Evolutionary conservation across 2,329 filamentous ascomycete species (phyloP).

Genomic region (Botryotinia narcissicola): DNA sequence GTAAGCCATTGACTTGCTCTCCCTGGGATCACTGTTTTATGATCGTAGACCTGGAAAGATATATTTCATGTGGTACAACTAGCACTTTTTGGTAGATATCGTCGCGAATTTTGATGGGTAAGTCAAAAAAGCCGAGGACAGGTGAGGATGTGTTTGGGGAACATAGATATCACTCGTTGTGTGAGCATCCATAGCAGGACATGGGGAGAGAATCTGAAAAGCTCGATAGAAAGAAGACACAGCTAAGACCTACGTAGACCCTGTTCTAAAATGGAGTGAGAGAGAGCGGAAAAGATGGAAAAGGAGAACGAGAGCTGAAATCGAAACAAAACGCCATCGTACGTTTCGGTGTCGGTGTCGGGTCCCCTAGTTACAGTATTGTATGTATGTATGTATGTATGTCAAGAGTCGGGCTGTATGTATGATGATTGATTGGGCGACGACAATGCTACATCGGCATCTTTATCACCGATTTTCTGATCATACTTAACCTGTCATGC

Average conservation of each 20-base stretch:
- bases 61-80: neutral
- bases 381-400: neutral
- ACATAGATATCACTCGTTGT: neutral
- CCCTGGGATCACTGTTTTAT: neutral
- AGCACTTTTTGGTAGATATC: neutral
- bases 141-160: neutral
- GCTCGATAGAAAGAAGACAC: neutral
- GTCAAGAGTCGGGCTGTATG: neutral
- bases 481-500: neutral
- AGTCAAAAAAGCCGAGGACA: neutral
- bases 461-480: neutral
- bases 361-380: no score
- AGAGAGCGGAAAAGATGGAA: neutral
- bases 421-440: neutral
- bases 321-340: no score
- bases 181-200: neutral
- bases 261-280: neutral
- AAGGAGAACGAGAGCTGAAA: no score
- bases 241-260: neutral
- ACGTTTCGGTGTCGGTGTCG: no score
- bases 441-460: neutral
- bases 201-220: neutral
- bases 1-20: neutral
- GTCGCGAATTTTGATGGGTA: neutral
- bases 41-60: neutral